Percentiles rank a stretch among this genome's conserved stretches.
phyloP scores from a whole-genome alignment of 148 eudicot genomes.

The Heliosperma pusillum region DNA sequence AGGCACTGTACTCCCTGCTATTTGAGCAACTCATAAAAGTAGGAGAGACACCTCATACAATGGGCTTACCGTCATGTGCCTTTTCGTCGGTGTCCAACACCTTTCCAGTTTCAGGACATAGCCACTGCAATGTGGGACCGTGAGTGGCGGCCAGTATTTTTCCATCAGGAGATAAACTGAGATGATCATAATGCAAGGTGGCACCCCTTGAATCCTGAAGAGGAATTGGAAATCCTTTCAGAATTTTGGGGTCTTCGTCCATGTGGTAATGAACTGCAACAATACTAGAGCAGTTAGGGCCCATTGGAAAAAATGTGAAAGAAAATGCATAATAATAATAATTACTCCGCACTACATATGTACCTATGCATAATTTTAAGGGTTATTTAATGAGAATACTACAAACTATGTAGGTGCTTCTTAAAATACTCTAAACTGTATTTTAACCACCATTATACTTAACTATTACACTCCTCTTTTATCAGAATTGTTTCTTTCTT shows the following conservation, averaged over 20 bases:
- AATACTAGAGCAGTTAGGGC: neutral
- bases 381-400: no score
- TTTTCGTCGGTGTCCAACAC: conserved; percentile 82
- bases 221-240: conserved; percentile 88
- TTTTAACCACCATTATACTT: no score
- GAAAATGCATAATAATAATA: neutral
- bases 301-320: neutral
- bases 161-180: conserved; percentile 89
- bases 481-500: no score
- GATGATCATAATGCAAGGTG: conserved; percentile 79
- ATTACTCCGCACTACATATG: neutral
- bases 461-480: no score
- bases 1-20: neutral
- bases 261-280: conserved; percentile 82
- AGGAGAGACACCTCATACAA: neutral
- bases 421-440: no score
- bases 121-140: conserved; percentile 88
- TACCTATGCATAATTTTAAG: neutral
- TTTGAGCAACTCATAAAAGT: neutral
- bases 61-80: conserved; percentile 82
- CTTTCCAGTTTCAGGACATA: conserved; percentile 75
- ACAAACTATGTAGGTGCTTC: no score
- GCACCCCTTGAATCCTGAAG: conserved; percentile 78
- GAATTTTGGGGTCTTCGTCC: conserved; percentile 96
- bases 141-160: conserved; percentile 81